These are phyloP conservation scores for Xylaria hypoxylon DNA, from an alignment of 2,329 filamentous ascomycete genomes.

Conservation along the genomic window DNA sequence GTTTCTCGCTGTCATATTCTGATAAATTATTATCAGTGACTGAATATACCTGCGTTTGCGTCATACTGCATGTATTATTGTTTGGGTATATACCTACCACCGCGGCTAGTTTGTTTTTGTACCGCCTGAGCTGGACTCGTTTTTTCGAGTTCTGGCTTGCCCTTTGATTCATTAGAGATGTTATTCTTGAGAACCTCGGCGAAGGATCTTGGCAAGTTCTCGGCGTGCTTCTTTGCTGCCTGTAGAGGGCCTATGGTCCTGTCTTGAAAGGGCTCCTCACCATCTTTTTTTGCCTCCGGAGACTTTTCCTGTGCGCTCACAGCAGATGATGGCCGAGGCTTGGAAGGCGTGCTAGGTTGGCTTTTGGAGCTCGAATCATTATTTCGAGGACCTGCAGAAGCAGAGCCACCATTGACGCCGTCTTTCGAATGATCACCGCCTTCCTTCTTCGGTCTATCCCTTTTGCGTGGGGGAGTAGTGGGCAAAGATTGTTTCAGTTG, in stretches of 20 bases:
- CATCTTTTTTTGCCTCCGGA: constrained; percentile 33
- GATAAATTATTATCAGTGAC: constrained; percentile 3
- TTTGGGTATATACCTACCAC: constrained; percentile 22
- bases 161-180: constrained; percentile 38
- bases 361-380: constrained; percentile 5
- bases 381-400: background rate
- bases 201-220: constrained; percentile 26
- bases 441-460: constrained; percentile 39
- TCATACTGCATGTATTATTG: background rate
- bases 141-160: constrained; percentile 24
- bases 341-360: constrained; percentile 31
- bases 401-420: background rate
- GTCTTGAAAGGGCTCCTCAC: constrained; percentile 34
- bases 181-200: constrained; percentile 25
- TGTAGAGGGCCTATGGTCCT: constrained; percentile 15
- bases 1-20: background rate
- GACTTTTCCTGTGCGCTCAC: constrained; percentile 9
- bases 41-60: background rate
- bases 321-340: background rate
- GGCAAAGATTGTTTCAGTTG: constrained; percentile 48
- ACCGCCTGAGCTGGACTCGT: background rate
- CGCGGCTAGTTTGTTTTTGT: background rate
- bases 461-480: constrained; percentile 36
- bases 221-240: constrained; percentile 17
- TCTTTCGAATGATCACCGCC: constrained; percentile 17